Base-by-base conservation (phyloP, 176 grass and related monocot genomes). In the Cymbopogon citratus region DNA sequence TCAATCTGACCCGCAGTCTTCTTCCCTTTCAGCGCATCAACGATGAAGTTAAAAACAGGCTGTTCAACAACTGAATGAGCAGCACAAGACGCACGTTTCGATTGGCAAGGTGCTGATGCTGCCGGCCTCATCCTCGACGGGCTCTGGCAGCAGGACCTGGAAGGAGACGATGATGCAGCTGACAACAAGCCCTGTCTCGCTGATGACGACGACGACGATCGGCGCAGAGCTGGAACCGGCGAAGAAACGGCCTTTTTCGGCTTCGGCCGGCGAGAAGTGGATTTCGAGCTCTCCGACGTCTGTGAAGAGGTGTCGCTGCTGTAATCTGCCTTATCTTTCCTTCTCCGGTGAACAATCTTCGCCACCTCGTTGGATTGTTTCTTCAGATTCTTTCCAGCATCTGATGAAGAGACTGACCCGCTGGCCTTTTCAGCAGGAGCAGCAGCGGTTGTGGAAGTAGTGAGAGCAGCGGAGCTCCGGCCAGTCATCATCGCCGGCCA, bases 1-100 rank as follows among this genome's bases (percentile, higher is more conserved):
- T 97, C 94, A 59, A 88, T 52, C 39, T 93, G 84, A 43, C 77
- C 66, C 40, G 77, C 89, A 63, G 25, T 67, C 62, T 91, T 90
- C 84, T 93, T 97, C 73, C 89, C 84, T 65, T 89, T 90, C 66
- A 15, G 66, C 0, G 69, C 59, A 82, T 81, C 57, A 81, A 80
- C 66, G 11, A 89, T 49, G 21, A 91, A 92, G 59, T 74, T 78
- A 46, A 87, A 54, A 27, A 69, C 72, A 71, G 52, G 72, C 7
- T 75, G 79, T 39, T 44, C 36, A 46, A 3, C 34, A 7, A 21
- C 63, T 5, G 71, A 48, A 12, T 61, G 60, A 15, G 48, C 14
- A 19, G 43, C 56, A 52, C 77, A 62, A 52, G 70, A 51, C 74
- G 65, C 54, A 48, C 80, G 63, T 77, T 79, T 65, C 56, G 89